These are phyloP conservation scores for Euphorbia corollata DNA, from an alignment of 441 rosid species.

Conservation along the genomic window DNA sequence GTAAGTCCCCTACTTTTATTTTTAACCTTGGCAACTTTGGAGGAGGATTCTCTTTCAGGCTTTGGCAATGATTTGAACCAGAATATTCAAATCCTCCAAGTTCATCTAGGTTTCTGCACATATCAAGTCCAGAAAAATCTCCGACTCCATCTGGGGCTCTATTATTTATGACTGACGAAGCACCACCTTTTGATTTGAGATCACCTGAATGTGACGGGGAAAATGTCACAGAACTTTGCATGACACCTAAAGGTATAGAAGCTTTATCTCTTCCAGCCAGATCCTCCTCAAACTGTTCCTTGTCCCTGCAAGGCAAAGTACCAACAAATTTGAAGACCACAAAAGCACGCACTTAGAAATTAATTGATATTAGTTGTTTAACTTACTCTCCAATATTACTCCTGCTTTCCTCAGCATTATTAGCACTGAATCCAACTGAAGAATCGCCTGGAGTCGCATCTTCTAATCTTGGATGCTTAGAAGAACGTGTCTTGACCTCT, in stretches of 20 bases:
- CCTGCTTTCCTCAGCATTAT: slow-evolving; percentile 27
- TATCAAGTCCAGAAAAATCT: slow-evolving; percentile 20
- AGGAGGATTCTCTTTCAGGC: slow-evolving; percentile 38
- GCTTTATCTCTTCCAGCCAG: slow-evolving; percentile 24
- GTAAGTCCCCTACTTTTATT: slow-evolving; percentile 40
- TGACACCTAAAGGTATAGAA: slow-evolving; percentile 21
- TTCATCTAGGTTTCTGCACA: slow-evolving; percentile 18
- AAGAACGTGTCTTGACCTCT: slow-evolving; percentile 57
- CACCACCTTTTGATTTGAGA: slow-evolving; percentile 19
- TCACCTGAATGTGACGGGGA: slow-evolving; percentile 17
- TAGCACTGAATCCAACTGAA: slow-evolving; percentile 21
- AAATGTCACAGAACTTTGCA: slow-evolving; percentile 22
- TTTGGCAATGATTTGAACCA: slow-evolving; percentile 31
- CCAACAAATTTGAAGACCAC: slow-evolving; percentile 8
- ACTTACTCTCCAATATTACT: slow-evolving; percentile 38
- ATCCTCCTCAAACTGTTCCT: slow-evolving; percentile 29
- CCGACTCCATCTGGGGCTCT: slow-evolving; percentile 16
- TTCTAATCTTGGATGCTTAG: slow-evolving; percentile 40
- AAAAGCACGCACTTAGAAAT: not conserved
- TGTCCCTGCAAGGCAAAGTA: slow-evolving; percentile 45
- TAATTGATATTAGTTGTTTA: slow-evolving; percentile 12
- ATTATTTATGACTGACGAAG: slow-evolving; percentile 21
- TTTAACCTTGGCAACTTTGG: slow-evolving; percentile 46
- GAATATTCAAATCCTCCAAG: slow-evolving; percentile 21
- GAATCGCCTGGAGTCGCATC: slow-evolving; percentile 21